These are phyloP conservation scores for Barbatosphaeria neglecta DNA, from an alignment of 495 filamentous ascomycete genomes.

Conservation along the genomic window DNA sequence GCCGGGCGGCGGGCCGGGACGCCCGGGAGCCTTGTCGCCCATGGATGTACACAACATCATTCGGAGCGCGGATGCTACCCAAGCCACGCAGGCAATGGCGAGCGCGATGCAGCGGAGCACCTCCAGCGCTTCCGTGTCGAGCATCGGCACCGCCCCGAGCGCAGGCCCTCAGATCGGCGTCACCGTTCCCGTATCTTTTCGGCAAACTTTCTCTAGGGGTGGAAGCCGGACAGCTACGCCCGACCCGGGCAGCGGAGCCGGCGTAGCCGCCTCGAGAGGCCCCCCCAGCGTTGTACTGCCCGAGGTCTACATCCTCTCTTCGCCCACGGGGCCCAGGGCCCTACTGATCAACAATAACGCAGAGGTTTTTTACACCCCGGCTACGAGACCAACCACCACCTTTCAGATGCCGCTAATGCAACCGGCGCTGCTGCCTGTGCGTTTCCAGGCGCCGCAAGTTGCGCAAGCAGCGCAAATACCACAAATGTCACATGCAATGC, in stretches of 20 bases:
- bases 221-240: slow-evolving; percentile 32
- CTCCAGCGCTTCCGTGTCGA: slow-evolving; percentile 27
- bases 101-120: slow-evolving; percentile 38
- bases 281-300: slow-evolving; percentile 17
- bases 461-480: slow-evolving; percentile 3
- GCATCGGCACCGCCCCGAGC: slow-evolving; percentile 15
- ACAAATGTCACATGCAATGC: slow-evolving; percentile 3
- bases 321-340: slow-evolving; percentile 47
- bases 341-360: slow-evolving; percentile 37
- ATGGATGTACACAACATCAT: slow-evolving; percentile 27
- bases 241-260: slow-evolving; percentile 11
- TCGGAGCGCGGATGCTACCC: slow-evolving; percentile 27
- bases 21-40: slow-evolving; percentile 11
- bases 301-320: slow-evolving; percentile 50
- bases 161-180: slow-evolving; percentile 22
- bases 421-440: background rate
- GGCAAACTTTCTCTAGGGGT: slow-evolving; percentile 18
- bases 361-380: slow-evolving; percentile 34
- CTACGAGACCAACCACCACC: slow-evolving; percentile 1
- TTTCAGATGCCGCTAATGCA: background rate
- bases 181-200: slow-evolving; percentile 22
- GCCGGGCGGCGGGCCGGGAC: slow-evolving; percentile 2
- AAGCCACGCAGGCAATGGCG: slow-evolving; percentile 26
- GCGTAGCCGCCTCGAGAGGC: slow-evolving; percentile 4
- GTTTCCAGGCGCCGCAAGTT: no score